Evolutionary conservation across 345 rosid species (phyloP), one percentile per base, ranked within the genome.

Genomic region (Gossypium mustelinum): DNA sequence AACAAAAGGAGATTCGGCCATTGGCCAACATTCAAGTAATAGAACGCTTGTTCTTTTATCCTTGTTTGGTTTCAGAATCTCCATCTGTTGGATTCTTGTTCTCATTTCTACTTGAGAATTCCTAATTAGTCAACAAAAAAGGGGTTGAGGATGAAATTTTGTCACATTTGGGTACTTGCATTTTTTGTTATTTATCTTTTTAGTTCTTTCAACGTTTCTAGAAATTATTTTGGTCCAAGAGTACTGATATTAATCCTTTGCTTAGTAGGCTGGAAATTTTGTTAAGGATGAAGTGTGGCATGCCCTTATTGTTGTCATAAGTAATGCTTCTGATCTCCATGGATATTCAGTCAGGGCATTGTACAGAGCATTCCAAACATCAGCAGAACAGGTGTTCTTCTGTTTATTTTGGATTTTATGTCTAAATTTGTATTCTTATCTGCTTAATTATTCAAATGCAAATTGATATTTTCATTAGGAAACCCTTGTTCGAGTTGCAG

Each of bases 251-350:
- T 70, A 64, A 61, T 84, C 58, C 72, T 81, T 67, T 80, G 86
- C 84, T 79, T 88, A 76, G 86, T 82, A 96, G 99, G 97, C 99
- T 88, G 98, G 99, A 84, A 90, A 88, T 82, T 92, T 91, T 83
- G 98, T 96, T 69, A 96, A 93, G 82, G 97, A 91, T 89, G 99
- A 96, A 81, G 98, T 93, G 34, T 96, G 99, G 93, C 91, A 93
- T 85, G 94, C 89, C 70, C 96, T 96, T 77, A 83, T 96, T 80
- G 97, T 93, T 80, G 94, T 89, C 73, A 92, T 96, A 81, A 90
- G 93, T 87, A 96, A 92, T 84, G 97, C 98, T 72, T 77, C 98
- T 70, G 99, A 91, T 73, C 93, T 95, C 76, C 99, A 95, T 82
- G 99, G 98, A 75, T 95, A 93, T 81, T 83, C 93, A 47, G 97